Percentiles rank a stretch among this genome's conserved stretches.
Conservation (phyloP, 306 rosid genomes). For the Quercus dentata region DNA sequence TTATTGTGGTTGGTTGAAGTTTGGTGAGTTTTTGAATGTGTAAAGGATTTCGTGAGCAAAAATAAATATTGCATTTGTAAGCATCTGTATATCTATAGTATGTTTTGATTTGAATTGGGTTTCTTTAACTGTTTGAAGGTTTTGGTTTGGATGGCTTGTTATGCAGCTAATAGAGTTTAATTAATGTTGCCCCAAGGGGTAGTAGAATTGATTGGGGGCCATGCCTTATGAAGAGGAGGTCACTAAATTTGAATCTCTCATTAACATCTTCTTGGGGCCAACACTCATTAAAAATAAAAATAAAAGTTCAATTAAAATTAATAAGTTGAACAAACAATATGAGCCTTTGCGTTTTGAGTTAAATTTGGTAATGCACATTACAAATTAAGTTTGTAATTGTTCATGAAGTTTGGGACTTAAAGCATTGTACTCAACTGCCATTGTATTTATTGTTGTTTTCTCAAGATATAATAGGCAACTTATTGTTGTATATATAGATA, state of each 20-base stretch:
- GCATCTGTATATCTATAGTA: neutral
- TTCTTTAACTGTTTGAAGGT: neutral
- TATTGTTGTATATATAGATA: neutral
- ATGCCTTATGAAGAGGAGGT: no score
- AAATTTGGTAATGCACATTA: neutral
- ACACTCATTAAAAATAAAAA: no score
- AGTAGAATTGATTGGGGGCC: no score
- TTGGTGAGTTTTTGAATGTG: neutral
- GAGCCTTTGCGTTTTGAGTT: neutral
- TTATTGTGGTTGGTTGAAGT: neutral
- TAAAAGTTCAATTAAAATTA: no score
- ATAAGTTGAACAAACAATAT: neutral
- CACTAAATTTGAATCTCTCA: no score
- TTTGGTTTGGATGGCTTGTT: neutral
- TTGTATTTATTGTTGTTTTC: neutral
- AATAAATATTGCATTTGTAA: neutral
- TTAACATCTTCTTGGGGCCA: no score
- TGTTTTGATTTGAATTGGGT: neutral
- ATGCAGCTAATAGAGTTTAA: neutral
- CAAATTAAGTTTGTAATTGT: neutral
- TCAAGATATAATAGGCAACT: neutral
- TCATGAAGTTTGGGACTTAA: neutral
- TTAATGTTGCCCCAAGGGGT: neutral
- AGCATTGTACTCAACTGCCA: neutral
- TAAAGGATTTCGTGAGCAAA: neutral